These are phyloP conservation scores for Elsinoe necatrix DNA, from an alignment of 2,329 filamentous ascomycete species.

Conservation along the genomic window DNA sequence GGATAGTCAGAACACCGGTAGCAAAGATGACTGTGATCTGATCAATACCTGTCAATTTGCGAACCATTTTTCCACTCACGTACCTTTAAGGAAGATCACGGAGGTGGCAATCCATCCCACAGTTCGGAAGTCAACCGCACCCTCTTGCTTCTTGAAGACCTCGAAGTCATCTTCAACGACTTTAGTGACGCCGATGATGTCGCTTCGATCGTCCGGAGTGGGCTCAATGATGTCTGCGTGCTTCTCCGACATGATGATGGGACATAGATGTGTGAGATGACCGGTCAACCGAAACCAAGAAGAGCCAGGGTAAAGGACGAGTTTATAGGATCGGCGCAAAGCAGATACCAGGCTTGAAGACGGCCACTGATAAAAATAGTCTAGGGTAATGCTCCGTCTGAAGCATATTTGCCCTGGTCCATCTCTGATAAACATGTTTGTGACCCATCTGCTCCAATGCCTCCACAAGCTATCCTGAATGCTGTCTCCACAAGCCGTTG, in stretches of 20 bases:
- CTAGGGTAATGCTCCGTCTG: background rate
- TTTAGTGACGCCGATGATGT: background rate
- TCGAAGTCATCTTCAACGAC: conserved; percentile 32
- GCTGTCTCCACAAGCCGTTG: background rate
- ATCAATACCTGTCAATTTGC: too few species aligned
- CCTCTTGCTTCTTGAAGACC: conserved; percentile 42
- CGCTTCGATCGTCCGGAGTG: conserved; percentile 7
- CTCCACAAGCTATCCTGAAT: background rate
- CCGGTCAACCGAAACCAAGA: too few species aligned
- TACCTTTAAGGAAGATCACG: conserved; percentile 44
- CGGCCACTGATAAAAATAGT: conserved; percentile 1
- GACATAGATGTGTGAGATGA: background rate
- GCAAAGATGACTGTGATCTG: conserved; percentile 37
- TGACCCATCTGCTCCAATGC: background rate
- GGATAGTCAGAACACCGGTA: conserved; percentile 44
- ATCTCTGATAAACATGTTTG: conserved; percentile 2
- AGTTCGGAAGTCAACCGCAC: conserved; percentile 45
- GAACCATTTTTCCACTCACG: background rate
- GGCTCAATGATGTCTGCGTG: conserved; percentile 6
- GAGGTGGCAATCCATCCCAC: conserved; percentile 46
- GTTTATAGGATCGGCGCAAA: background rate
- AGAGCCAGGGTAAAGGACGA: background rate
- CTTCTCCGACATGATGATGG: background rate
- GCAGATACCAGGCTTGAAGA: background rate
- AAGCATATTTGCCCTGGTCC: conserved; percentile 1